phyloP scores from a whole-genome alignment of 768 basidiomycete genomes.

The Mycena galericulata region DNA sequence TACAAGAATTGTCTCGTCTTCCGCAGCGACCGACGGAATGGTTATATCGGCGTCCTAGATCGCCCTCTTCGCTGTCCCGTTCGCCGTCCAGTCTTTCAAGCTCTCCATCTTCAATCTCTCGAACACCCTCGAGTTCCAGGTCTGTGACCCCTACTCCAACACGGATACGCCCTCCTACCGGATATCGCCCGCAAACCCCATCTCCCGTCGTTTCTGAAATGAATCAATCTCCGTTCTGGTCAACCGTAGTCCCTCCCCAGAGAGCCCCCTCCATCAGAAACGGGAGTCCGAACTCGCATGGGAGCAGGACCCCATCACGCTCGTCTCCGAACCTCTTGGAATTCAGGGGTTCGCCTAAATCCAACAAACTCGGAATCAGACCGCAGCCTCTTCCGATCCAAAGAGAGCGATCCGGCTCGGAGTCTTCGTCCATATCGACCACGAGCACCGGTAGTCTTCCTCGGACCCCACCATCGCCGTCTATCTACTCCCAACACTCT shows the following conservation, averaged over 20 bases:
- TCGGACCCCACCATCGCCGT: slow-evolving; percentile 40
- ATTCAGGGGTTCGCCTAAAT: slow-evolving; percentile 23
- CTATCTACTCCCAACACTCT: slow-evolving; percentile 40
- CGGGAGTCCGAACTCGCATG: slow-evolving; percentile 21
- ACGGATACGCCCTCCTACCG: slow-evolving; percentile 43
- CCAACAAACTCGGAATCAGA: slow-evolving; percentile 4
- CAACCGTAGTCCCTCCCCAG: slow-evolving; percentile 29
- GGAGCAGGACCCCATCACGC: slow-evolving; percentile 31
- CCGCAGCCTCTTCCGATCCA: slow-evolving; percentile 25
- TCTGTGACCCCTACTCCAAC: slow-evolving; percentile 41
- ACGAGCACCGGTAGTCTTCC: slow-evolving; percentile 35
- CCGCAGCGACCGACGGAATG: slow-evolving; percentile 52
- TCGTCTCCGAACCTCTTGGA: slow-evolving; percentile 36
- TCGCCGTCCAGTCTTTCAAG: slow-evolving; percentile 34
- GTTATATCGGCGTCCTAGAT: slow-evolving; percentile 60
- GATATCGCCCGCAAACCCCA: slow-evolving; percentile 43
- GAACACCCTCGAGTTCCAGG: slow-evolving; percentile 37
- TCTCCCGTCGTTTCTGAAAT: slow-evolving; percentile 30
- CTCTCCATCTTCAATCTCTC: slow-evolving; percentile 32
- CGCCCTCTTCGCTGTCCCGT: slow-evolving; percentile 40
- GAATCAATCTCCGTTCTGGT: slow-evolving; percentile 35
- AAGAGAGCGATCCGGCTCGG: slow-evolving; percentile 34
- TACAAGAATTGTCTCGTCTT: slow-evolving; percentile 39
- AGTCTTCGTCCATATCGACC: slow-evolving; percentile 30
- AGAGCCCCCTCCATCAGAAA: slow-evolving; percentile 28